A percentile compares a stretch with the other conserved stretches of the same genome.
Conservation (phyloP, 495 filamentous ascomycete genomes). For the Xylaria telfairii region DNA sequence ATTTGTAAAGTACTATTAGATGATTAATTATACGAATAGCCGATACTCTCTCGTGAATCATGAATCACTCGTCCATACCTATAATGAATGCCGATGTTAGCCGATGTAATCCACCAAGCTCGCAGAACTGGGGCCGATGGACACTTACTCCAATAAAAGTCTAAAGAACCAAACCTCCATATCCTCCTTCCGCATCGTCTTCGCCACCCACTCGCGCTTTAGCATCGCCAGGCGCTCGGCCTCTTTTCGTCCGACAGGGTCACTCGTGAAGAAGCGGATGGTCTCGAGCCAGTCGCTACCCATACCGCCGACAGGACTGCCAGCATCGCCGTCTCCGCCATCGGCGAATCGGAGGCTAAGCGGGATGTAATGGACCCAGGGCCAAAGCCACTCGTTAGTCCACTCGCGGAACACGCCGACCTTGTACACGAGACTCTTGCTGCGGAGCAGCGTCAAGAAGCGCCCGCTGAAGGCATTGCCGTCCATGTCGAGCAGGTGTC, state of each 20-base stretch:
- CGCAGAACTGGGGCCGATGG: too few relatives aligned
- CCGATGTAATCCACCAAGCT: too few relatives aligned
- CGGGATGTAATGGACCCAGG: not conserved
- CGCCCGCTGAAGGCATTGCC: not conserved
- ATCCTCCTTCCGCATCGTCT: not conserved
- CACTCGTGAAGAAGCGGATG: not conserved
- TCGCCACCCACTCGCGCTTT: not conserved
- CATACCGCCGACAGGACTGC: too few relatives aligned
- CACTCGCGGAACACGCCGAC: not conserved
- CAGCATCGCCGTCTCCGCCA: not conserved
- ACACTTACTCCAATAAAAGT: too few relatives aligned
- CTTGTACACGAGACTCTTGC: not conserved
- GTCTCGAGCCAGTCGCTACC: not conserved
- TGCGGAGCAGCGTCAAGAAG: not conserved
- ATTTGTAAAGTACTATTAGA: too few relatives aligned
- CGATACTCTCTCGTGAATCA: too few relatives aligned
- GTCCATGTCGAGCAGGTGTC: not conserved
- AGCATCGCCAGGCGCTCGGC: not conserved
- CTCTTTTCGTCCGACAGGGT: not conserved
- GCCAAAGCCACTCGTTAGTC: not conserved
- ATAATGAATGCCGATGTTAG: too few relatives aligned
- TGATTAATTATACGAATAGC: too few relatives aligned
- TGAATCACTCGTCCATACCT: too few relatives aligned
- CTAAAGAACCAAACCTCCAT: slow-evolving; percentile 2
- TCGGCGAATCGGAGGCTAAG: not conserved